phyloP scores from a whole-genome alignment of 352 stramenopile species.

The Phytophthora macrochlamydospora region DNA sequence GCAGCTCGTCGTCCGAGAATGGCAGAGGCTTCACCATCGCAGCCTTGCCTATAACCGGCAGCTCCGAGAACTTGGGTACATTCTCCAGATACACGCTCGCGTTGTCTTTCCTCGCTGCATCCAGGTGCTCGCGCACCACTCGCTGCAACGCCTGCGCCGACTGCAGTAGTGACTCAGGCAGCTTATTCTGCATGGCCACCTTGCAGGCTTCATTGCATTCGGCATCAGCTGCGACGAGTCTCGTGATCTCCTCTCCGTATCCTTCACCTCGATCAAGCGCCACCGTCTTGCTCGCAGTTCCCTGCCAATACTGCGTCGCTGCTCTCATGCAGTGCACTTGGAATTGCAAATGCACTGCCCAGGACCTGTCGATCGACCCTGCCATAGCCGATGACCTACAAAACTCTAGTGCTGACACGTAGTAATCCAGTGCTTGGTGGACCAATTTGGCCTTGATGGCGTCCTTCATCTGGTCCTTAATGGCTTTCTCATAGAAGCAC shows the following conservation, averaged over 20 bases:
- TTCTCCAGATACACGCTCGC: conserved; percentile 84
- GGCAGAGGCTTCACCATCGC: conserved; percentile 68
- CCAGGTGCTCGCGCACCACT: conserved; percentile 61
- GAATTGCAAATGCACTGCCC: conserved; percentile 68
- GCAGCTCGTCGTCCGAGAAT: conserved; percentile 54
- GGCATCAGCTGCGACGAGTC: conserved; percentile 55
- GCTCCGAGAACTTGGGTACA: conserved; percentile 56
- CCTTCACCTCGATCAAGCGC: conserved; percentile 58
- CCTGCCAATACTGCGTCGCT: conserved; percentile 81
- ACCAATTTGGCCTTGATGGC: conserved; percentile 85
- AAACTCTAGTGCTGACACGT: conserved; percentile 60
- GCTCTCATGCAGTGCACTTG: conserved; percentile 76
- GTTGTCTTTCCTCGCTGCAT: conserved; percentile 78
- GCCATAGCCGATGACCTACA: conserved; percentile 55
- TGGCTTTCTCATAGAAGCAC: conserved; percentile 93
- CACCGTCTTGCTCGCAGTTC: conserved; percentile 61
- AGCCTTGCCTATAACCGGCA: conserved; percentile 64
- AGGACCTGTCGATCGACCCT: conserved; percentile 65
- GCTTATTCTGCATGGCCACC: conserved; percentile 61
- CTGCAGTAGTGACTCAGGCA: conserved; percentile 58
- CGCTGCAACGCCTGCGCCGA: conserved; percentile 61
- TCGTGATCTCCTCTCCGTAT: conserved; percentile 82
- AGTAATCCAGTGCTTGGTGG: conserved; percentile 75
- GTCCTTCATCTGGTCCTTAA: conserved; percentile 89
- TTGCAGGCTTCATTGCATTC: conserved; percentile 67